Evolutionary conservation across 2,329 filamentous ascomycete genomes (phyloP).

Genomic region (Fusarium tricinctum): DNA sequence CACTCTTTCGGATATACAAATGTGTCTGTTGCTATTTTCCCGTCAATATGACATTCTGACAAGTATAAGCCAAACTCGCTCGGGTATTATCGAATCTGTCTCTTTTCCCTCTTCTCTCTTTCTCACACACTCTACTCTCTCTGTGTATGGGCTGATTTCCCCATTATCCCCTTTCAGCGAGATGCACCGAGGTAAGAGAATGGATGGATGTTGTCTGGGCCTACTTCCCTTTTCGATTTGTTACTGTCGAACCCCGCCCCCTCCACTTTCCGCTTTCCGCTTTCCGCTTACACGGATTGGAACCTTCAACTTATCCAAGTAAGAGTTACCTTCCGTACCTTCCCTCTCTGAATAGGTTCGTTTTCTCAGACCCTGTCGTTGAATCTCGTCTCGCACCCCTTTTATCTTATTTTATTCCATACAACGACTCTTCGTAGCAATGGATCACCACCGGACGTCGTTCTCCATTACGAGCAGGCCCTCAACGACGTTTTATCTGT

Average conservation of each 20-base stretch:
- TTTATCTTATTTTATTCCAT: constrained; percentile 9
- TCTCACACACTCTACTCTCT: constrained; percentile 1
- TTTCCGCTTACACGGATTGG: constrained; percentile 35
- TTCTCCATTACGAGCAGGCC: constrained; percentile 28
- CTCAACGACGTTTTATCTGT: constrained; percentile 4
- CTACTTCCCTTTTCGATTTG: constrained; percentile 49
- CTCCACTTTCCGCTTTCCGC: constrained; percentile 33
- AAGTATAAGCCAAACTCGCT: constrained; percentile 7
- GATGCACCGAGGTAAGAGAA: constrained; percentile 44
- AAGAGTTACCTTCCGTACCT: constrained; percentile 16
- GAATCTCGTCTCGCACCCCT: constrained; percentile 32
- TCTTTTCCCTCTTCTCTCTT: constrained; percentile 12
- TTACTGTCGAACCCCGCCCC: constrained; percentile 36
- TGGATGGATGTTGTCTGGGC: constrained; percentile 39
- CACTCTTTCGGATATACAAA: not conserved
- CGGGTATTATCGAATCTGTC: constrained; percentile 24
- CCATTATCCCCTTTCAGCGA: constrained; percentile 45
- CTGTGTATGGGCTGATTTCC: constrained; percentile 45
- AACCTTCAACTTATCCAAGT: constrained; percentile 16
- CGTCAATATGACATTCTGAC: constrained; percentile 16
- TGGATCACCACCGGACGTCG: constrained; percentile 1
- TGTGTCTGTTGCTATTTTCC: not conserved
- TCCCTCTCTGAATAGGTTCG: constrained; percentile 28
- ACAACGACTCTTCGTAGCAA: constrained; percentile 2
- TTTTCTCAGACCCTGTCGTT: constrained; percentile 25